Evolutionary conservation across 176 grass and related monocot genomes (phyloP), one percentile per base, ranked within the genome.

Genomic region (Bonia amplexicaulis): DNA sequence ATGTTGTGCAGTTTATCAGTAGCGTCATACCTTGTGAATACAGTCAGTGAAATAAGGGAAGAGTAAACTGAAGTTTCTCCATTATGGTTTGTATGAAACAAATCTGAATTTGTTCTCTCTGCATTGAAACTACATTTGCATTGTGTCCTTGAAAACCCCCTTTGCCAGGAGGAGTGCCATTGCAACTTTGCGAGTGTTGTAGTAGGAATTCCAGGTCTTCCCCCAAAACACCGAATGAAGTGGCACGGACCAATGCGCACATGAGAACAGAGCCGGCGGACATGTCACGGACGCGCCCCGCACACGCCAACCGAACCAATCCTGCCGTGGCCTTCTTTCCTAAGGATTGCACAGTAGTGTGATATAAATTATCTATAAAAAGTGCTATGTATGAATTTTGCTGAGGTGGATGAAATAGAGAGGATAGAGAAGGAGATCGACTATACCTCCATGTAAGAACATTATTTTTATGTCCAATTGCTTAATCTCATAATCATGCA

Each of bases 21-120:
- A 90, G 85, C 52, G 52, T 90, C 41, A 87, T 84, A 90, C 59
- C 86, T 90, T 92, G 83, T 89, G 83, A 85, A 92, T 92, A 86
- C 82, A 47, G 76, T 85, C 5, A 7, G 7, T 12, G 45, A 80
- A 90, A 90, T 90, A 87, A 90, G 74, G 42, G 59, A 69, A 69
- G 74, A 87, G 80, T 84, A 87, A 87, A 87, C 89, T 84, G 33
- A 39, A 75, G 51, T 67, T 67, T 45, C 53, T 69, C 69, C 60
- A 26, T 80, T 52, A 35, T 87, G 66, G 29, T 80, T 79, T 68
- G 59, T 74, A 41, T 83, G 77, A 15, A 60, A 55, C 35, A 40
- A 76, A 48, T 31, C 26, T 82, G 46, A 61, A 58, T 80, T 42
- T 55, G 45, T 3, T 39, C 5, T 61, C 8, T 78, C 48, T 47